Base-by-base conservation (phyloP, 2,329 filamentous ascomycete genomes). In the Ophiocordyceps australis region DNA sequence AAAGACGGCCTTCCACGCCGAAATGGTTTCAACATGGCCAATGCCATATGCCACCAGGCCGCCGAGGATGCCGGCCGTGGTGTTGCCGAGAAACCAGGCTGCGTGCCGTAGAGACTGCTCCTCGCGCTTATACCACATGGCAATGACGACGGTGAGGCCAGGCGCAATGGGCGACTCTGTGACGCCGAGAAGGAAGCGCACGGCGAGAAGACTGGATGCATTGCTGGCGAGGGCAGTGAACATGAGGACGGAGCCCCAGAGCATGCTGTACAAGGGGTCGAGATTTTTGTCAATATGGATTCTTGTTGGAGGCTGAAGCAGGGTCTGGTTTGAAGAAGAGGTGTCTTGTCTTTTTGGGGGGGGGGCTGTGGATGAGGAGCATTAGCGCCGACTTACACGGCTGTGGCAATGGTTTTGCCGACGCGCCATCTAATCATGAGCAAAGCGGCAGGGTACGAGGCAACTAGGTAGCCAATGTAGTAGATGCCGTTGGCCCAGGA, bases 401-500 rank as follows among this genome's bases (percentile, higher is more conserved):
- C 33, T 4, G 21, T 27, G 11, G 36, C 30, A 27, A 46, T 39
- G 4, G 38, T 35, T 27, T 46, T 47, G 26, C 32, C 39, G 5
- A 47, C 37, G 3, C 31, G 37, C 24, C 33, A 39, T 8, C 35
- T 35, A 6, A 45, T 34, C 30, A 46, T 40, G 7, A 43, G 9
- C 16, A 39, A 15, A 14, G 31, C 42, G 4, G 30, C 32, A 0
- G 42, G 36, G 17, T 42, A 47, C 5, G 36, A 43, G 3, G 41
- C 39, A 7, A 41, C 15, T 7, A 65, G 40, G 28, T 64, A 64
- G 1, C 59, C 59, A 35, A 64, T 56, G 38, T 63, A 65, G 33
- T 62, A 63, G 39, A 65, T 55, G 20, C 41, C 54, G 7, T 46
- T 46, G 1, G 59, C 45, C 59, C 62, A 66, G 6, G 56, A 56